Evolutionary conservation across 2,329 filamentous ascomycete genomes (phyloP).

Genomic region (Paraconiothyrium sp.): DNA sequence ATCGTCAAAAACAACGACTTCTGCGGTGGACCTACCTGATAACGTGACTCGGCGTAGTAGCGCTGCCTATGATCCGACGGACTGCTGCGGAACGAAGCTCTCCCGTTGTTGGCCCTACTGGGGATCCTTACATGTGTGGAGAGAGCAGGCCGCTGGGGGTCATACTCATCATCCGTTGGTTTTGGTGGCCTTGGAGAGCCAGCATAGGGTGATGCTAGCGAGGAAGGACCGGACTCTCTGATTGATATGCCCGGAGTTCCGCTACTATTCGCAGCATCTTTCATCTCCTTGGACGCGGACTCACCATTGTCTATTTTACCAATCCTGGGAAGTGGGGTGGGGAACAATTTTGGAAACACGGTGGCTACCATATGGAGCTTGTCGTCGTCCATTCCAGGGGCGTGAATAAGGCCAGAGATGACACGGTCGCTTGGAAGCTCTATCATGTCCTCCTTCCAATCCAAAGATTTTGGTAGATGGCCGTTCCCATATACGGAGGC

Average conservation of each 20-base stretch:
- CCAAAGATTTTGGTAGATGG: constrained; percentile 40
- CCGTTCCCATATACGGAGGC: constrained; percentile 35
- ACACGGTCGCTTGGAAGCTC: constrained; percentile 63
- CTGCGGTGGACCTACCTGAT: constrained; percentile 44
- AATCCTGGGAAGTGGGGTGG: constrained; percentile 55
- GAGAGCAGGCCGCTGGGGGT: constrained; percentile 54
- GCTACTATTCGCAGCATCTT: constrained; percentile 29
- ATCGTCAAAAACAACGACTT: constrained; percentile 13
- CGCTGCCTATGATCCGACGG: constrained; percentile 39
- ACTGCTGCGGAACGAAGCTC: constrained; percentile 34
- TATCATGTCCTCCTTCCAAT: constrained; percentile 71
- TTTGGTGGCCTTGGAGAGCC: constrained; percentile 47
- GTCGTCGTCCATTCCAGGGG: constrained; percentile 65
- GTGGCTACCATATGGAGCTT: constrained; percentile 63
- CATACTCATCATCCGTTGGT: constrained; percentile 59
- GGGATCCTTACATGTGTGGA: constrained; percentile 27
- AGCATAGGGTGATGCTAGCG: constrained; percentile 31
- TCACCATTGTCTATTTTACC: constrained; percentile 46
- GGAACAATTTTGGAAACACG: constrained; percentile 59
- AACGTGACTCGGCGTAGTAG: constrained; percentile 42
- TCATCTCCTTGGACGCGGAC: constrained; percentile 42
- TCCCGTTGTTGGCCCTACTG: constrained; percentile 29
- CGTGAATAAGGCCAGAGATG: constrained; percentile 60
- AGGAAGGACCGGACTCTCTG: constrained; percentile 34
- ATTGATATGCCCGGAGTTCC: constrained; percentile 29